These are phyloP conservation scores for Samsoniella hepiali DNA, from an alignment of 2,329 filamentous ascomycete species.

Conservation along the genomic window DNA sequence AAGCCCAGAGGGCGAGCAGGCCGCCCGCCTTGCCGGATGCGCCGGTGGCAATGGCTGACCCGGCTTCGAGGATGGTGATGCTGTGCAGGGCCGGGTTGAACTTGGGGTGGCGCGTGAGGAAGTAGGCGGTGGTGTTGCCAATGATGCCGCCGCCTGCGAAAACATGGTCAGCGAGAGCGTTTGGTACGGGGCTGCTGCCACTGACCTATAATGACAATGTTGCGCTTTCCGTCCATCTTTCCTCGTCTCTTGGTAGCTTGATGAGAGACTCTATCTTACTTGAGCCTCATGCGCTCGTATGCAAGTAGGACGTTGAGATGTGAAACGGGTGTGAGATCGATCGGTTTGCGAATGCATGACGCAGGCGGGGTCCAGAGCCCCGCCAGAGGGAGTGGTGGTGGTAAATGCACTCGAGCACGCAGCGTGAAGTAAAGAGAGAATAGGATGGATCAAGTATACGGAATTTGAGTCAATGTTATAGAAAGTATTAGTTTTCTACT, in stretches of 20 bases:
- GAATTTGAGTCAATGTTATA: not conserved
- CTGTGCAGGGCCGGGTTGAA: constrained; percentile 73
- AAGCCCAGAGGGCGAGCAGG: constrained; percentile 86
- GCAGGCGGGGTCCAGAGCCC: constrained; percentile 8
- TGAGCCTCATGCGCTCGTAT: not conserved
- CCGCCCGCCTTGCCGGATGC: constrained; percentile 95
- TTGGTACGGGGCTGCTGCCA: constrained; percentile 8
- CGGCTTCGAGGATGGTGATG: constrained; percentile 85
- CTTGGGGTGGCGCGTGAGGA: constrained; percentile 77
- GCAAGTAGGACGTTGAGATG: not conserved
- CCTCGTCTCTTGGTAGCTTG: not conserved
- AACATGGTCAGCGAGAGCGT: constrained; percentile 15
- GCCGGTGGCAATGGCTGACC: constrained; percentile 76
- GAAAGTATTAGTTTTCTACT: no score
- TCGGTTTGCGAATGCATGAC: constrained; percentile 8
- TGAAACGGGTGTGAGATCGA: not conserved
- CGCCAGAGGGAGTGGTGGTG: not conserved
- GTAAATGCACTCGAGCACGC: not conserved
- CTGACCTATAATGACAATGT: constrained; percentile 51
- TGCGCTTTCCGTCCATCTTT: constrained; percentile 37
- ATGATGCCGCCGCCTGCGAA: constrained; percentile 84
- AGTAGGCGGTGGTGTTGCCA: constrained; percentile 88
- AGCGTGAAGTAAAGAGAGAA: not conserved
- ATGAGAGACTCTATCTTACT: not conserved
- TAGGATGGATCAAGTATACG: no score